Conservation (phyloP, 768 basidiomycete species). For the Sarcodon sp. region DNA sequence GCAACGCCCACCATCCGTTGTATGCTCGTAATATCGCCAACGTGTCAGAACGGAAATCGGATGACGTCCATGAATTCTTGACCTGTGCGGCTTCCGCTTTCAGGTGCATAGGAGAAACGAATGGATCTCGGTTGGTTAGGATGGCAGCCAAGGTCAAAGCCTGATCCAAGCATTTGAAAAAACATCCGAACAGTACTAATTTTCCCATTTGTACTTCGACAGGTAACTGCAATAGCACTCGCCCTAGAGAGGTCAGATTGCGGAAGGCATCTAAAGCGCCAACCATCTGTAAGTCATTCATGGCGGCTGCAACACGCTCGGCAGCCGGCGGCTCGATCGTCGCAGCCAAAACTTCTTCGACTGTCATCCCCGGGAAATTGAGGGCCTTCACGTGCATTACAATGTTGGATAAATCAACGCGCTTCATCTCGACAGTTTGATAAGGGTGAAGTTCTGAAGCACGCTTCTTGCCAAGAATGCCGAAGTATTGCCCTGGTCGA, state of each 20-base stretch:
- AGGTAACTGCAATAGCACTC: constrained; percentile 79
- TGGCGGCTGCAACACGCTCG: constrained; percentile 65
- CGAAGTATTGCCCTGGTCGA: constrained; percentile 83
- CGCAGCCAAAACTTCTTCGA: constrained; percentile 75
- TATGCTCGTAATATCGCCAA: constrained; percentile 72
- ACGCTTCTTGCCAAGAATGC: constrained; percentile 57
- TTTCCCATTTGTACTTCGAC: constrained; percentile 87
- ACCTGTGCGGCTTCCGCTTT: constrained; percentile 56
- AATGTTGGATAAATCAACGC: constrained; percentile 78
- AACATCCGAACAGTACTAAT: constrained; percentile 77
- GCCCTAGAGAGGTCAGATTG: constrained; percentile 76
- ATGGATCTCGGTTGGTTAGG: constrained; percentile 82
- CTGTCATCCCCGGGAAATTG: constrained; percentile 73
- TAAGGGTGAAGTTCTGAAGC: constrained; percentile 55
- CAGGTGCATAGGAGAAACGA: constrained; percentile 69
- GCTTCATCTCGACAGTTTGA: constrained; percentile 92
- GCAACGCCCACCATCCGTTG: constrained; percentile 68
- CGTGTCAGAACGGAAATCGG: constrained; percentile 74
- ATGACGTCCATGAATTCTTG: constrained; percentile 71
- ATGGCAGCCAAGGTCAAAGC: constrained; percentile 88
- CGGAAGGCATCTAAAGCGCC: constrained; percentile 73
- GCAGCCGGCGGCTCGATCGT: constrained; percentile 83
- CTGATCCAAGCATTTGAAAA: constrained; percentile 86
- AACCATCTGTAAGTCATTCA: constrained; percentile 69
- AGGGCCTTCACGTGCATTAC: constrained; percentile 97